Conservation (phyloP, 306 rosid genomes). For the Rosa persica region DNA sequence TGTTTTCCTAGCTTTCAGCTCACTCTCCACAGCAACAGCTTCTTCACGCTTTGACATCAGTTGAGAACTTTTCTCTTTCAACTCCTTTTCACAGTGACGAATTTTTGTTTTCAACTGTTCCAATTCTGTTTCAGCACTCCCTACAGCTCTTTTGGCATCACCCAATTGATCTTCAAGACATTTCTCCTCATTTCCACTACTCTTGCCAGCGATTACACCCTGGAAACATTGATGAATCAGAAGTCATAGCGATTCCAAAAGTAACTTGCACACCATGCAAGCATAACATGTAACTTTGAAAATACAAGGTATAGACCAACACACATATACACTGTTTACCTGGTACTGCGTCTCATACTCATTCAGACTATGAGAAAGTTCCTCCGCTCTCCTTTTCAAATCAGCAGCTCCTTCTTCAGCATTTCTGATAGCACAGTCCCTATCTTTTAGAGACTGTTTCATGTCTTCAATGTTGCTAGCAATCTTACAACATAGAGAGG, state of each 20-base stretch:
- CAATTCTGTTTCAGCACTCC: constrained; percentile 83
- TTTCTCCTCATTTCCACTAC: constrained; percentile 89
- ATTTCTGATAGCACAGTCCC: constrained; percentile 62
- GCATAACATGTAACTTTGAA: constrained; percentile 17
- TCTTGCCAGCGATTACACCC: constrained; percentile 93
- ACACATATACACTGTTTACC: constrained; percentile 41
- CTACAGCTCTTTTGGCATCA: constrained; percentile 92
- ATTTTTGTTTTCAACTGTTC: constrained; percentile 81
- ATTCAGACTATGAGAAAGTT: constrained; percentile 66
- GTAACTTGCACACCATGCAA: constrained; percentile 12
- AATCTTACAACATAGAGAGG: constrained; percentile 47
- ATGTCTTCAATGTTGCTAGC: constrained; percentile 70
- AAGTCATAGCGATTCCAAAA: constrained; percentile 6
- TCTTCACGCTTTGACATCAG: constrained; percentile 80
- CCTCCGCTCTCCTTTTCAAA: constrained; percentile 65
- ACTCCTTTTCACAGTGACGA: constrained; percentile 78
- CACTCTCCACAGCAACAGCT: constrained; percentile 78
- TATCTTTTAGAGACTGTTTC: constrained; percentile 72
- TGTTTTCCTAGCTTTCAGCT: constrained; percentile 53
- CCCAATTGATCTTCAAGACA: constrained; percentile 86
- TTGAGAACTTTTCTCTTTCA: constrained; percentile 69
- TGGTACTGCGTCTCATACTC: constrained; percentile 82
- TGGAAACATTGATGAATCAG: constrained; percentile 23
- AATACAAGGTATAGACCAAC: constrained; percentile 6
- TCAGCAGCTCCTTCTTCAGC: constrained; percentile 93